Percentiles rank a stretch among this genome's conserved stretches.
Evolutionary conservation across 2,329 filamentous ascomycete genomes (phyloP).

Genomic region (Clonostachys byssicola): DNA sequence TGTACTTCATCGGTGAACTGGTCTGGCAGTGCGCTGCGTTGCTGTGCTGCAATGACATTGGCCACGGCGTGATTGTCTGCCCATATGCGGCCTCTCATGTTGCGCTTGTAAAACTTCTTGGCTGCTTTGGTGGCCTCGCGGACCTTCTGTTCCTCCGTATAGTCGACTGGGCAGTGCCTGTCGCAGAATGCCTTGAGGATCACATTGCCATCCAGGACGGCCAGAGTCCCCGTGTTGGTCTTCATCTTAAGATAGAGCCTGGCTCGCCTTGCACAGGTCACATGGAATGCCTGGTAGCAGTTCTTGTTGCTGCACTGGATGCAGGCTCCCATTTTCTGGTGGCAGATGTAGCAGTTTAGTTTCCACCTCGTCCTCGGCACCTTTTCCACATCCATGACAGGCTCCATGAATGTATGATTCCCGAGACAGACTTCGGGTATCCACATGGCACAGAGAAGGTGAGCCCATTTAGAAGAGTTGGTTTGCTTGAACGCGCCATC

Average conservation of each 20-base stretch:
- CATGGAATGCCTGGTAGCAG: conserved; percentile 95
- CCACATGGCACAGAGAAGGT: conserved; percentile 96
- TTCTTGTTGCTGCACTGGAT: conserved; percentile 98
- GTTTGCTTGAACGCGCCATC: conserved; percentile 99
- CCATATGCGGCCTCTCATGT: conserved; percentile 88
- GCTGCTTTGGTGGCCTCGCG: conserved; percentile 76
- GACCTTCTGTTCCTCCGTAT: conserved; percentile 81
- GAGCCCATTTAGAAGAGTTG: conserved; percentile 92
- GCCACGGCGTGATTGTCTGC: conserved; percentile 85
- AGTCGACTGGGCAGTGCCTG: conserved; percentile 87
- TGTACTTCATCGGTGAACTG: conserved; percentile 38
- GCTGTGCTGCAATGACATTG: conserved; percentile 71
- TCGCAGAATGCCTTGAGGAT: conserved; percentile 94
- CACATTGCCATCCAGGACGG: conserved; percentile 73
- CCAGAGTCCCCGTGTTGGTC: conserved; percentile 74
- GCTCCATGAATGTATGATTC: conserved; percentile 97
- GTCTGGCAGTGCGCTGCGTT: conserved; percentile 42
- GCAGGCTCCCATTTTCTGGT: conserved; percentile 95
- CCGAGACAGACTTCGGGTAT: conserved; percentile 95
- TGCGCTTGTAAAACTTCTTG: conserved; percentile 83
- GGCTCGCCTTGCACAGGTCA: conserved; percentile 87
- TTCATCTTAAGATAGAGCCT: conserved; percentile 96
- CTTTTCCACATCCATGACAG: conserved; percentile 96
- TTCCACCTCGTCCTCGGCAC: conserved; percentile 94
- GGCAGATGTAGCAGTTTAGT: conserved; percentile 91